phyloP scores from a whole-genome alignment of 2,329 filamentous ascomycete species.

The Colletotrichum tofieldiae region DNA sequence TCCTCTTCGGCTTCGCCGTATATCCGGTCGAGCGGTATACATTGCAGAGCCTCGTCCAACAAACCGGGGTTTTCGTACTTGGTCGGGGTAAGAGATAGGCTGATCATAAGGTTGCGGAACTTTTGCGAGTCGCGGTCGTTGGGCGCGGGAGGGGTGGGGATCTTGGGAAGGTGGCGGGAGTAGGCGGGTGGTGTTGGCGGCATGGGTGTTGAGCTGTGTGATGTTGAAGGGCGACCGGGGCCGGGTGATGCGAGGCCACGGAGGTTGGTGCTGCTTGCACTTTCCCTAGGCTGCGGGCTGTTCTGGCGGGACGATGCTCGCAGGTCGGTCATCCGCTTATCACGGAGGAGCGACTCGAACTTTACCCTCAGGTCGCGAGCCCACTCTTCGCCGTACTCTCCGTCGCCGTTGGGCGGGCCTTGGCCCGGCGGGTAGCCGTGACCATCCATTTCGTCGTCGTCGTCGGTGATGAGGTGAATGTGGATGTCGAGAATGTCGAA shows the following conservation, averaged over 20 bases:
- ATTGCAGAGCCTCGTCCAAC: slow-evolving; percentile 89
- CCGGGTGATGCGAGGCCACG: slow-evolving; percentile 57
- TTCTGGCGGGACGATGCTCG: slow-evolving; percentile 67
- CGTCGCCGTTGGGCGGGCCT: slow-evolving; percentile 49
- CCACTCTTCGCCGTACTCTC: slow-evolving; percentile 78
- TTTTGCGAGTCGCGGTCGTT: slow-evolving; percentile 78
- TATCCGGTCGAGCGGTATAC: slow-evolving; percentile 90
- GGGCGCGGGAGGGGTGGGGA: slow-evolving; percentile 80
- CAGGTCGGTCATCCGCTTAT: slow-evolving; percentile 88
- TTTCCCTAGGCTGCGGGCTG: slow-evolving; percentile 68
- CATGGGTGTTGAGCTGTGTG: slow-evolving; percentile 52
- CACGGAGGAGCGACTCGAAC: slow-evolving; percentile 90
- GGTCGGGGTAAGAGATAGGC: slow-evolving; percentile 87
- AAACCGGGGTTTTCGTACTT: slow-evolving; percentile 98
- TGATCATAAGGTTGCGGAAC: slow-evolving; percentile 86
- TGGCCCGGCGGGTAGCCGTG: slow-evolving; percentile 54
- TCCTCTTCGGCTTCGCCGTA: slow-evolving; percentile 97
- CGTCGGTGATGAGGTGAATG: slow-evolving; percentile 22
- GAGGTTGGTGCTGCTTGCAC: slow-evolving; percentile 65
- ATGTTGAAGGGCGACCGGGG: slow-evolving; percentile 64
- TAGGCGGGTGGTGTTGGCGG: slow-evolving; percentile 63
- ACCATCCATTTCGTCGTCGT: slow-evolving; percentile 54
- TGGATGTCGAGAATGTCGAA: slow-evolving; percentile 31
- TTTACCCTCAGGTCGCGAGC: slow-evolving; percentile 84
- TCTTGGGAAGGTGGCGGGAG: slow-evolving; percentile 67